A percentile compares a stretch with the other conserved stretches of the same genome.
phyloP scores from a whole-genome alignment of 1,139 yeast species.

The Nakaseomyces delphensis region DNA sequence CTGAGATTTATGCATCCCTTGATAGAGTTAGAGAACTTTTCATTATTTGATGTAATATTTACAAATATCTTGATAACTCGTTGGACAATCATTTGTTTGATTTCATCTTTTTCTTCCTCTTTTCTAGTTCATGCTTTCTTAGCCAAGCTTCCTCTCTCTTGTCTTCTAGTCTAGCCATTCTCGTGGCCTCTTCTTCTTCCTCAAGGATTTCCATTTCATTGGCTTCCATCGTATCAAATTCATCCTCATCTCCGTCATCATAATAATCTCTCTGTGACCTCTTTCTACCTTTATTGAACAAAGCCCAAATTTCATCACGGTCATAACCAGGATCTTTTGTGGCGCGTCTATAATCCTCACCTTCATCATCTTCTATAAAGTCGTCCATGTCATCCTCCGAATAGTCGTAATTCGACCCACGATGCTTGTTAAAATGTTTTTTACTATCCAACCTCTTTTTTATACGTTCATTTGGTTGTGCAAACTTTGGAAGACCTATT shows the following conservation, averaged over 20 bases:
- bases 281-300: slow-evolving; percentile 60
- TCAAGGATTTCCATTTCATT: slow-evolving; percentile 78
- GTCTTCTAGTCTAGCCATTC: slow-evolving; percentile 58
- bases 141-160: slow-evolving; percentile 52
- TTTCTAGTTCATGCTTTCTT: slow-evolving; percentile 39
- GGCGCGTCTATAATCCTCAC: slow-evolving; percentile 23
- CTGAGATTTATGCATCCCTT: background rate
- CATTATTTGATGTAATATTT: background rate
- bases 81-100: background rate
- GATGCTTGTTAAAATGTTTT: slow-evolving; percentile 9
- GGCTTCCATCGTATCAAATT: slow-evolving; percentile 85
- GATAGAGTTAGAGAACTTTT: background rate
- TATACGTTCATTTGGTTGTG: slow-evolving; percentile 16
- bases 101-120: slow-evolving; percentile 19
- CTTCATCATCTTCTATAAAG: slow-evolving; percentile 54
- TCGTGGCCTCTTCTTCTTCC: slow-evolving; percentile 65
- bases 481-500: slow-evolving; percentile 5
- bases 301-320: slow-evolving; percentile 81
- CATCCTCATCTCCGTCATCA: slow-evolving; percentile 36
- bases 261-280: slow-evolving; percentile 39
- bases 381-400: slow-evolving; percentile 39
- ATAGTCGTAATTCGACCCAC: slow-evolving; percentile 12
- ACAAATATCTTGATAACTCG: background rate
- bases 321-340: slow-evolving; percentile 44
- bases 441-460: slow-evolving; percentile 17